Evolutionary conservation across 2,329 filamentous ascomycete species (phyloP).

Genomic region (Beauveria asiatica): DNA sequence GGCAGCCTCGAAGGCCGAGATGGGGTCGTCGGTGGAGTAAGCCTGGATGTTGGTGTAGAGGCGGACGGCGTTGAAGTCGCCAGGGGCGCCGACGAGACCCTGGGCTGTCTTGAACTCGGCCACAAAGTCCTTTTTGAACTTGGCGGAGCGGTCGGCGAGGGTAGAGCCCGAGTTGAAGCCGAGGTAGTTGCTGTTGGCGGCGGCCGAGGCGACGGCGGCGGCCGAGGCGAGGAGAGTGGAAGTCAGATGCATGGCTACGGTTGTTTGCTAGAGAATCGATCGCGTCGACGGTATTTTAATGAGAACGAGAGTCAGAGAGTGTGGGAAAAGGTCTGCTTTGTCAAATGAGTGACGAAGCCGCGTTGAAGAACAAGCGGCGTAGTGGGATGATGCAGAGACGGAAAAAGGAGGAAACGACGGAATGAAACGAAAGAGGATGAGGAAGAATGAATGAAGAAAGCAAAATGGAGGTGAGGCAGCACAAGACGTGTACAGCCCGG

Average conservation of each 20-base stretch:
- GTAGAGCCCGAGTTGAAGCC: conserved; percentile 46
- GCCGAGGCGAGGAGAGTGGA: conserved; percentile 29
- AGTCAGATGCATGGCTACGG: conserved; percentile 33
- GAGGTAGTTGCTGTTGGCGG: conserved; percentile 38
- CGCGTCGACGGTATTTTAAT: neutral
- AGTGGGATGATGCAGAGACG: neutral
- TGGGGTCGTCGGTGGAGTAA: conserved; percentile 62
- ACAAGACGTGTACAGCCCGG: neutral
- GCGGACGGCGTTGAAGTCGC: conserved; percentile 49
- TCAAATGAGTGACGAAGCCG: conserved; percentile 8
- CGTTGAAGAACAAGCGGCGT: neutral
- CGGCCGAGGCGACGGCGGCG: conserved; percentile 27
- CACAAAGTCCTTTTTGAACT: conserved; percentile 42
- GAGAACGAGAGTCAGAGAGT: neutral
- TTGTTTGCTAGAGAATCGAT: neutral
- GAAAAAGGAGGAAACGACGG: neutral
- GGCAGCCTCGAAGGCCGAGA: conserved; percentile 71
- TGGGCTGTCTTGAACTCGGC: conserved; percentile 34
- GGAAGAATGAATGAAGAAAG: neutral
- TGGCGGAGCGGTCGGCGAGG: conserved; percentile 37
- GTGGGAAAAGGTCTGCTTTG: neutral
- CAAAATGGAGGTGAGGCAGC: neutral
- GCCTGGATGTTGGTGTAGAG: conserved; percentile 62
- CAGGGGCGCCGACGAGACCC: conserved; percentile 36
- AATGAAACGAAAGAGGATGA: neutral